phyloP scores from a whole-genome alignment of 2,329 filamentous ascomycete species.

The Pyrenophora teres region DNA sequence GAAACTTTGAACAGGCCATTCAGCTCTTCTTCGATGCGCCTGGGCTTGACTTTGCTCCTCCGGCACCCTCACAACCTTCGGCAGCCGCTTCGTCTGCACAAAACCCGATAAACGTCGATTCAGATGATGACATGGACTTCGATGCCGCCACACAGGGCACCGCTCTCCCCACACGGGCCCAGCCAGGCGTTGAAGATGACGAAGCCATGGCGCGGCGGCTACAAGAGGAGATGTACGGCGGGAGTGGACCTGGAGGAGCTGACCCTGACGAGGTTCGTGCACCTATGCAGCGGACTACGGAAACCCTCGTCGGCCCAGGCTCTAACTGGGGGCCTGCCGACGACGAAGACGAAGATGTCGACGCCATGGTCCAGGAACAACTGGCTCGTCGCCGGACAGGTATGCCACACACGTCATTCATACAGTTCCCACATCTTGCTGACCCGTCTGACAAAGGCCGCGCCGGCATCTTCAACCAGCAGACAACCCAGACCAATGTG shows the following conservation, averaged over 20 bases:
- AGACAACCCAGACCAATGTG: conserved; percentile 57
- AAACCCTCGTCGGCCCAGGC: conserved; percentile 82
- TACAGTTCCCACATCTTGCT: conserved; percentile 25
- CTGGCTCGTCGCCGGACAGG: conserved; percentile 56
- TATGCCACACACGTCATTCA: conserved; percentile 15
- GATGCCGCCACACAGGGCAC: conserved; percentile 43
- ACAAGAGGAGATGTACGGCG: conserved; percentile 86
- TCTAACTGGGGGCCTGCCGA: conserved; percentile 56
- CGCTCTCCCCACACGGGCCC: conserved; percentile 26
- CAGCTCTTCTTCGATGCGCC: conserved; percentile 89
- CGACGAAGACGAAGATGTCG: conserved; percentile 60
- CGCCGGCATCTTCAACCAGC: conserved; percentile 74
- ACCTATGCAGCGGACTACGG: conserved; percentile 87
- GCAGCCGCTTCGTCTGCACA: conserved; percentile 48
- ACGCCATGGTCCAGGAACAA: conserved; percentile 68
- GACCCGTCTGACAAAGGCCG: conserved; percentile 43
- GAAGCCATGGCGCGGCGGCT: conserved; percentile 88
- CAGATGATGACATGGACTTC: conserved; percentile 69
- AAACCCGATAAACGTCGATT: conserved; percentile 73
- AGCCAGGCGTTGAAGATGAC: conserved; percentile 73
- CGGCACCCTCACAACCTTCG: conserved; percentile 44
- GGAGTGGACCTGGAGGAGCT: conserved; percentile 48
- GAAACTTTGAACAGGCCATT: conserved; percentile 82
- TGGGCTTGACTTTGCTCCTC: conserved; percentile 63
- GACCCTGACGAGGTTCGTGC: conserved; percentile 72